Evolutionary conservation across 352 stramenopile genomes (phyloP), one percentile per base, ranked within the genome.

Genomic region (Halophytophthora batemanensis): DNA sequence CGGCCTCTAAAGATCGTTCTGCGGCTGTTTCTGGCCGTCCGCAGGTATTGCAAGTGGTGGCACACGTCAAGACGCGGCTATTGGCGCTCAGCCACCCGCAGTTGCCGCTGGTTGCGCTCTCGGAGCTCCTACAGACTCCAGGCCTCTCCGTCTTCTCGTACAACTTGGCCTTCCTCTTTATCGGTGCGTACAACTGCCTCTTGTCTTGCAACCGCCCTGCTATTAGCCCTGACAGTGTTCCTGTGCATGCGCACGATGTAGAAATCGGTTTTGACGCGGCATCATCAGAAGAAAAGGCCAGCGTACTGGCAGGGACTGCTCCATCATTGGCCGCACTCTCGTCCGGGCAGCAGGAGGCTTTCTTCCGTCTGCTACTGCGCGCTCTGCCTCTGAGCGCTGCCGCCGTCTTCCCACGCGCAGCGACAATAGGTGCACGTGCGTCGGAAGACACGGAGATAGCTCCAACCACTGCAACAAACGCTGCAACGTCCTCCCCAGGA

Each of bases 131-230:
- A 17, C 59, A 59, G 12, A 58, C 62, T 15, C 34, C 64, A 7
- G 66, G 71, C 2, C 65, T 72, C 6, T 83, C 69, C 11, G 66
- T 72, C 12, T 87, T 87, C 21, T 66, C 82, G 19, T 69, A 73
- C 53, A 90, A 84, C 48, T 71, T 93, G 56, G 68, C 78, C 2
- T 69, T 88, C 19, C 61, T 91, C 35, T 93, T 93, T 46, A 74
- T 93, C 22, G 80, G 79, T 90, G 33, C 31, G 59, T 57, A 14
- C 5, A 36, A 3, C 2, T 33, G 10, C 19, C 12, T 18, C 34
- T 19, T 41, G 35, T 21, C 37, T 35, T 21, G 10, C 42, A 14
- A 14, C 12, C 28, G 37, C 33, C 37, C 37, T 34, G 21, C 22
- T 49, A 36, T 37, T 15, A 37, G 35, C 14, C 21, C 25, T 45